These are phyloP conservation scores for Capsicum baccatum DNA, from an alignment of 257 asterid species.

Conservation along the genomic window DNA sequence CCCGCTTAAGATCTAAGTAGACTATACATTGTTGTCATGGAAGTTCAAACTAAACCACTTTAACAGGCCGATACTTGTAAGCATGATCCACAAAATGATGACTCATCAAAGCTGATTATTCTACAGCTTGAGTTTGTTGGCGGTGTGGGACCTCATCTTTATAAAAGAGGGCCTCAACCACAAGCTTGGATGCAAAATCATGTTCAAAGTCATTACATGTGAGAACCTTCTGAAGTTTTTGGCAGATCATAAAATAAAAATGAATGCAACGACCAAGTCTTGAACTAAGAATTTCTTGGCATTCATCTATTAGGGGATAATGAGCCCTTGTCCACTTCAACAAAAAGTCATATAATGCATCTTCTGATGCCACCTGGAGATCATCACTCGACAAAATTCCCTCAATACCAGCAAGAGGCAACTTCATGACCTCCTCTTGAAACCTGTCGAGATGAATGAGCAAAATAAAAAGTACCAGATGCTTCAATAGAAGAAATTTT, in stretches of 20 bases:
- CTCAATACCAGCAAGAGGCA: too few species aligned
- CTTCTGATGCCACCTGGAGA: too few species aligned
- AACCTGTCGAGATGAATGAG: constrained; percentile 49
- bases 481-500: too few species aligned
- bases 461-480: too few species aligned
- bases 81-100: constrained; percentile 76
- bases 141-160: constrained; percentile 87
- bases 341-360: too few species aligned
- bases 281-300: too few species aligned
- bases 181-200: constrained; percentile 67
- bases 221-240: too few species aligned
- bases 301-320: too few species aligned
- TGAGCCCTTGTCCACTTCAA: too few species aligned
- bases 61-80: constrained; percentile 86
- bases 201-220: constrained; percentile 58
- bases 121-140: constrained; percentile 65
- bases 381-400: too few species aligned
- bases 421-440: constrained; percentile 26
- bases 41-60: constrained; percentile 75
- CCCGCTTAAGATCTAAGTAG: constrained; percentile 83
- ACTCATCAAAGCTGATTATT: constrained; percentile 54
- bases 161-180: constrained; percentile 74
- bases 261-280: too few species aligned
- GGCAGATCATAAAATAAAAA: too few species aligned
- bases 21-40: constrained; percentile 92